Evolutionary conservation across 768 basidiomycete genomes (phyloP), one percentile per base, ranked within the genome.

Genomic region (Russula vinacea): DNA sequence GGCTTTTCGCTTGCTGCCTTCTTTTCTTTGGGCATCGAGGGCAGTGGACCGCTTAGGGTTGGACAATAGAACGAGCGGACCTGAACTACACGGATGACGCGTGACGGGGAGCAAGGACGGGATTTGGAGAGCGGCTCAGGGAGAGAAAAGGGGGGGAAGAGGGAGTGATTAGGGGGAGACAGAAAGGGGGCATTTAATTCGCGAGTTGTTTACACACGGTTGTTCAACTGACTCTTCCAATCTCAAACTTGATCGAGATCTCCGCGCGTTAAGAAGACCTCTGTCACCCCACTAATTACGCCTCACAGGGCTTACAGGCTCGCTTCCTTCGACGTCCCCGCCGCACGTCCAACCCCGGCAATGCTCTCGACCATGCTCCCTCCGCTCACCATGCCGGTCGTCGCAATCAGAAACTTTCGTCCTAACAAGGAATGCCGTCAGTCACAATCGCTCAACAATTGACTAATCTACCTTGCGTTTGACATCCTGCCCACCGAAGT

Each of bases 351-450:
- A 37, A 73, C 70, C 47, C 80, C 84, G 60, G 83, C 82, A 64
- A 91, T 82, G 68, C 87, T 81, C 71, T 89, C 87, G 57, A 91
- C 78, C 64, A 92, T 78, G 72, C 81, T 85, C 53, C 78, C 77
- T 60, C 95, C 95, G 70, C 82, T 96, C 65, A 96, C 79, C 35
- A 97, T 93, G 16, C 92, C 89, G 29, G 95, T 97, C 4, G 95
- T 96, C 24, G 90, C 92, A 62, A 98, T 87, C 70, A 98, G 75
- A 74, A 94, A 93, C 67, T 83, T 86, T 51, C 95, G 86, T 29
- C 93, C 93, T 95, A 73, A 59, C 42, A 56, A 22, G 29, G 66
- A 56, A 56, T 59, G 29, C 62, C 47, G 33, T 22, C 42, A 56
- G 42, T 22, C 33, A 54, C 45, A 35, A 1, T 32, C 45, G 17